Percentiles rank a stretch among this genome's conserved stretches.
Conservation (phyloP, 768 basidiomycete genomes). For the Suillus americanus region DNA sequence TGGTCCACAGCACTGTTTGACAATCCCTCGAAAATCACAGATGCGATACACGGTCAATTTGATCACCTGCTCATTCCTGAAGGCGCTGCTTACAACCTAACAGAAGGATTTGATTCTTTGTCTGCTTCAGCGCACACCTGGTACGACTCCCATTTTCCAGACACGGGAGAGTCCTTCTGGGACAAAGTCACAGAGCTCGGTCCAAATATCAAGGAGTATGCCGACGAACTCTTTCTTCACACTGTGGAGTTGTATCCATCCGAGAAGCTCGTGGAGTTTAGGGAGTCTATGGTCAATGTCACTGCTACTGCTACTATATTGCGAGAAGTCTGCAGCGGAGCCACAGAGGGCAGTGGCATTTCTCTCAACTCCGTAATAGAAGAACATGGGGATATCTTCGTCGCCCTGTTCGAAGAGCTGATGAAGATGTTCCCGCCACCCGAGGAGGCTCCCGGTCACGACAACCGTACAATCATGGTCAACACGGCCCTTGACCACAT, state of each 20-base stretch:
- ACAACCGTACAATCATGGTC: conserved; percentile 22
- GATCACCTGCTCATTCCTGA: neutral
- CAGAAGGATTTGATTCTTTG: neutral
- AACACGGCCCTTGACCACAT: conserved; percentile 21
- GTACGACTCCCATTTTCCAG: neutral
- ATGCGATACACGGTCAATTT: neutral
- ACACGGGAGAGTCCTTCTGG: neutral
- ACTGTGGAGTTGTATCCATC: neutral
- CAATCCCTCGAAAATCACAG: neutral
- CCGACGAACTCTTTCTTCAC: neutral
- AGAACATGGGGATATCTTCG: conserved; percentile 14
- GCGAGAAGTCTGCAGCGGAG: neutral
- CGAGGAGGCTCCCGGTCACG: conserved; percentile 29
- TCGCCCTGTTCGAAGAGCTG: conserved; percentile 24
- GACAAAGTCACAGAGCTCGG: neutral
- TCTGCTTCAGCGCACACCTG: neutral
- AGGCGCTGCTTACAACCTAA: neutral
- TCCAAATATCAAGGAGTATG: neutral
- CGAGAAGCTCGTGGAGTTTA: neutral
- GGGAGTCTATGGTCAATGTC: neutral
- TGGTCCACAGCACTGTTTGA: neutral
- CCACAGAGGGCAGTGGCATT: conserved; percentile 5
- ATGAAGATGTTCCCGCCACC: conserved; percentile 28
- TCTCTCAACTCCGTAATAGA: conserved; percentile 16
- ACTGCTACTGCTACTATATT: neutral